Evolutionary conservation across 78 protist species (phyloP), one percentile per base, ranked within the genome.

Genomic region (Speleostelium caveatum): DNA sequence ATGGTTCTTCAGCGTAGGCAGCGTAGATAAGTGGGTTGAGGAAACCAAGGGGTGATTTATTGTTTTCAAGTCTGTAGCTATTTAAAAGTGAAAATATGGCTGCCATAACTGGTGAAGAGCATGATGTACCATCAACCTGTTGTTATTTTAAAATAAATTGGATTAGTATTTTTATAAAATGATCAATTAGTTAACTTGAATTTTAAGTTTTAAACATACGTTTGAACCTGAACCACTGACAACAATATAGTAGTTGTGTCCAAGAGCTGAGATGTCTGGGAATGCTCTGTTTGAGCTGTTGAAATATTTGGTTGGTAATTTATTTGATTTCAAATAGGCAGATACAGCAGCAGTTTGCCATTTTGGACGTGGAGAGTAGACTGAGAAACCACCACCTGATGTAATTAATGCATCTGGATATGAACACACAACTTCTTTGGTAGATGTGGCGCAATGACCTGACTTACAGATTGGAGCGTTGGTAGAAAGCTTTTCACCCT

Each of bases 71-170:
- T 32, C 63, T 62, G 4, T 4, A 10, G 62, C 59, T 75, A 74
- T 95, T 95, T 22, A 95, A 41, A 19, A 86, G 66, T 14, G 95
- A 22, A 16, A 95, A 49, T 30, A 92, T 10, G 17, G 67, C 92
- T 5, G 96, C 87, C 0, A 86, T 51, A 19, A 76, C 76, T 22
- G 97, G 97, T 1, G 92, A 12, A 21, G 95, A 35, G 14, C 89
- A 73, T 16, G 92, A 75, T 12, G 97, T 95, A 42, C 97, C 97
- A n/a, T n/a, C n/a, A n/a, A n/a, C n/a, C n/a, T n/a, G n/a, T n/a
- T n/a, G n/a, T 14, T 45, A 6, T 45, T 14, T 45, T n/a, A n/a
- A n/a, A n/a, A n/a, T n/a, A n/a, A n/a, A n/a, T n/a, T n/a, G n/a
- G n/a, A n/a, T n/a, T n/a, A n/a, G n/a, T n/a, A n/a, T n/a, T n/a